phyloP scores from a whole-genome alignment of 306 rosid species.

The Quercus robur region DNA sequence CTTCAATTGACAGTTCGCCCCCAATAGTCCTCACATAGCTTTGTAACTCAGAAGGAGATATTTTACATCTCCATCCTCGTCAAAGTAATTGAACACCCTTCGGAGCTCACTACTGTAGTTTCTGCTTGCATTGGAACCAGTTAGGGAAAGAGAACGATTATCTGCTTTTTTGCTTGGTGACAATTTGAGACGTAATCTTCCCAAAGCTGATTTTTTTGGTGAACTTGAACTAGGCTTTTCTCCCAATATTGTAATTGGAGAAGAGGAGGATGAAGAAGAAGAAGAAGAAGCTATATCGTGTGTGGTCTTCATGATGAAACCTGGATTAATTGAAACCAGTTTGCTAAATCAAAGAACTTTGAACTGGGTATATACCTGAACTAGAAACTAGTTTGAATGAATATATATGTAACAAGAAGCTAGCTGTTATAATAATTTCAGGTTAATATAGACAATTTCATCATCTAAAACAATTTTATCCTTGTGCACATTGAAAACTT shows the following conservation, averaged over 20 bases:
- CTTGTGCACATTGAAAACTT: too few relatives aligned
- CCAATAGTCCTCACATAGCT: slow-evolving; percentile 20
- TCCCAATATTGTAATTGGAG: not conserved
- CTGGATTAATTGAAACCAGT: too few relatives aligned
- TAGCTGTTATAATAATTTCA: not conserved
- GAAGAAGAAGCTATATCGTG: not conserved
- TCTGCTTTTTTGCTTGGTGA: not conserved
- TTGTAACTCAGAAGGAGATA: slow-evolving; percentile 35
- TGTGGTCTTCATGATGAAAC: not conserved
- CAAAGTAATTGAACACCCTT: slow-evolving; percentile 28
- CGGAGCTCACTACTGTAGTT: not conserved
- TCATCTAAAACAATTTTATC: too few relatives aligned
- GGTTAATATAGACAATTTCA: too few relatives aligned
- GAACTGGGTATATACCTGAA: not conserved
- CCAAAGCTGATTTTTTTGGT: not conserved
- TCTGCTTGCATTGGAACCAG: not conserved
- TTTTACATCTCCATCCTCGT: slow-evolving; percentile 31
- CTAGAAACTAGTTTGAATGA: not conserved
- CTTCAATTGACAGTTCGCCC: slow-evolving; percentile 23
- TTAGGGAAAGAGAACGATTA: not conserved
- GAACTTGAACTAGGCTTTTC: not conserved
- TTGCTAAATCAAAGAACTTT: too few relatives aligned
- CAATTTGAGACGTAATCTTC: not conserved
- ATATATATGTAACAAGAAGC: not conserved
- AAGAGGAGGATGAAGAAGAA: not conserved